Percentiles rank a stretch among this genome's conserved stretches.
Evolutionary conservation across 257 asterid genomes (phyloP).

Genomic region (Scutellaria minor): DNA sequence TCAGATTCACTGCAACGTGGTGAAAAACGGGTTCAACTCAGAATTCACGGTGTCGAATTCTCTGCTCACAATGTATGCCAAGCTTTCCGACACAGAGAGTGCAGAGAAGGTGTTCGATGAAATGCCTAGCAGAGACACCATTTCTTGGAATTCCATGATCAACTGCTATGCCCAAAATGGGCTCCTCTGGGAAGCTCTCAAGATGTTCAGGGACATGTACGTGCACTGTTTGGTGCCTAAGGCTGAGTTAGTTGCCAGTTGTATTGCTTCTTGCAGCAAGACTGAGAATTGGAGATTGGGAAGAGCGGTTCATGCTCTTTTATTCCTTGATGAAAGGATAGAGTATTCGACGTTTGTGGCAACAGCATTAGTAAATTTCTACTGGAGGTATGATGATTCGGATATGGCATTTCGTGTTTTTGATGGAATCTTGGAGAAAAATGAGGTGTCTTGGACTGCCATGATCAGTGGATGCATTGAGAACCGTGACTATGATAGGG

Average conservation of each 20-base stretch:
- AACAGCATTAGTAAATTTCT: constrained; percentile 60
- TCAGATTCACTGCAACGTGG: constrained; percentile 61
- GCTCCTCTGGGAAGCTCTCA: constrained; percentile 45
- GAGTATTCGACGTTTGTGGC: constrained; percentile 50
- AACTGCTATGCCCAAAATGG: constrained; percentile 67
- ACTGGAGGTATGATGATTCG: constrained; percentile 52
- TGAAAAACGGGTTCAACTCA: constrained; percentile 56
- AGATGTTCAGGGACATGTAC: constrained; percentile 55
- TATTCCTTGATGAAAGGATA: constrained; percentile 55
- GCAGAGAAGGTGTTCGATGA: constrained; percentile 63
- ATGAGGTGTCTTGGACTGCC: constrained; percentile 81
- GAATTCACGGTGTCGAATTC: constrained; percentile 67
- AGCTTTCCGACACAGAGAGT: constrained; percentile 35
- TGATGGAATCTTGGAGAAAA: constrained; percentile 53
- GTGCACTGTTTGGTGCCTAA: constrained; percentile 50
- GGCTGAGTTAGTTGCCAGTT: constrained; percentile 69
- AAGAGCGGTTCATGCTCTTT: constrained; percentile 62
- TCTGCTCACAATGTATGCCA: constrained; percentile 57
- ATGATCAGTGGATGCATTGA: constrained; percentile 65
- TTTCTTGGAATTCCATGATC: constrained; percentile 70
- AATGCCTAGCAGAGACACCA: constrained; percentile 59
- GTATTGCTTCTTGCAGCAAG: constrained; percentile 55
- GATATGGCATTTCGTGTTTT: constrained; percentile 61
- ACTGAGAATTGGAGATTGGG: constrained; percentile 55
- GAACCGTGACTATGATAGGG: constrained; percentile 40